phyloP scores from a whole-genome alignment of 1,284 basidiomycete genomes.

The Melampsora americana region DNA sequence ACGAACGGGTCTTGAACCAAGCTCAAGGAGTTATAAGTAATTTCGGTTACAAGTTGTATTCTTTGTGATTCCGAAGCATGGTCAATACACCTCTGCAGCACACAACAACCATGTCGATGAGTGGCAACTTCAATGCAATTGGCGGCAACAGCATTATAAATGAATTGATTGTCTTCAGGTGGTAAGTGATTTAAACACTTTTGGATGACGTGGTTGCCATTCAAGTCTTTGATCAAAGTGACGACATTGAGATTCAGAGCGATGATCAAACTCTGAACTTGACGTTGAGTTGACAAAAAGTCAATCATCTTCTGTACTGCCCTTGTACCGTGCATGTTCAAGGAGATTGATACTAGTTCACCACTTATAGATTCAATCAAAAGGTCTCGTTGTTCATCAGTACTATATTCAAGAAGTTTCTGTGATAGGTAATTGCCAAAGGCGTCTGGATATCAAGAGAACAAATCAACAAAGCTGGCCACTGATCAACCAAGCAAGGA shows the following conservation, averaged over 20 bases:
- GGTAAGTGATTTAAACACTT: conserved; percentile 98
- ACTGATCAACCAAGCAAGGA: conserved; percentile 9
- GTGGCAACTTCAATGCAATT: conserved; percentile 99
- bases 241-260: conserved; percentile 97
- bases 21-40: conserved; percentile 95
- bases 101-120: conserved; percentile 98
- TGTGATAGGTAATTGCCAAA: conserved; percentile 99
- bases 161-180: conserved; percentile 99
- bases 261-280: conserved; percentile 95
- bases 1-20: conserved; percentile 85
- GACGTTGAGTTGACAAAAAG: conserved; percentile 89
- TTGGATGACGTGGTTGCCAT: conserved; percentile 99
- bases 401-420: conserved; percentile 94
- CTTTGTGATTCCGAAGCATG: conserved; percentile 95
- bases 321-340: conserved; percentile 99
- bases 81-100: conserved; percentile 96
- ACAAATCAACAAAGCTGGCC: neutral
- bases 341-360: conserved; percentile 93
- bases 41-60: conserved; percentile 95
- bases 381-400: conserved; percentile 93
- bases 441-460: conserved; percentile 64
- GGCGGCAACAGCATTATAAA: conserved; percentile 97
- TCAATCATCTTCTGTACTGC: conserved; percentile 99
- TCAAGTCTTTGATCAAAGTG: conserved; percentile 98
- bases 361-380: conserved; percentile 97